Evolutionary conservation across 2,329 filamentous ascomycete genomes (phyloP).

Genomic region (Pseudonectria foliicola): DNA sequence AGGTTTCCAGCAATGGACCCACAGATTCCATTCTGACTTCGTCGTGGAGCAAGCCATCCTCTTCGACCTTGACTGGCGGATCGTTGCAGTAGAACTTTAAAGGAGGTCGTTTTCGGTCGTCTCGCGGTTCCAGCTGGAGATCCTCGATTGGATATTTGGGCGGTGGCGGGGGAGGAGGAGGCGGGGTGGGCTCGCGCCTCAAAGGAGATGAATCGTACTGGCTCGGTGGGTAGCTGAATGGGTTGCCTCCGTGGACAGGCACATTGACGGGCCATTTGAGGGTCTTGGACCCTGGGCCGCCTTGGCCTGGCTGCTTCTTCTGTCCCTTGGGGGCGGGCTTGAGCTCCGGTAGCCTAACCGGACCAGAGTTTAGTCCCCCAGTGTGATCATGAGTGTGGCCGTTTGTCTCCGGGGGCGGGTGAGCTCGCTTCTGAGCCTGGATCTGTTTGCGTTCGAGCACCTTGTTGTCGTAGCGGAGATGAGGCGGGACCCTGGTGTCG

Average conservation of each 20-base stretch:
- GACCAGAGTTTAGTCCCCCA: slow-evolving; percentile 32
- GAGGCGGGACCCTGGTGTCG: slow-evolving; percentile 74
- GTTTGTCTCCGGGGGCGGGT: slow-evolving; percentile 37
- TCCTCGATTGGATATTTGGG: slow-evolving; percentile 97
- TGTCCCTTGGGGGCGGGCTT: slow-evolving; percentile 66
- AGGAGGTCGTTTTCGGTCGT: slow-evolving; percentile 60
- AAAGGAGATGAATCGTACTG: slow-evolving; percentile 29
- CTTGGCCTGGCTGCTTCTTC: slow-evolving; percentile 47
- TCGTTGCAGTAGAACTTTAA: slow-evolving; percentile 72
- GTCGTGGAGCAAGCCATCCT: slow-evolving; percentile 18
- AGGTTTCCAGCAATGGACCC: slow-evolving; percentile 80
- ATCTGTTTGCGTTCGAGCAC: slow-evolving; percentile 68
- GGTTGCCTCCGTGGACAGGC: slow-evolving; percentile 33
- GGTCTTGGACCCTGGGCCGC: slow-evolving; percentile 34
- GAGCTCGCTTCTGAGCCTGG: slow-evolving; percentile 57
- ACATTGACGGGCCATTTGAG: slow-evolving; percentile 30
- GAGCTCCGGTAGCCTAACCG: slow-evolving; percentile 60
- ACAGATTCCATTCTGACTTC: slow-evolving; percentile 77
- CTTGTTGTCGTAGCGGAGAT: slow-evolving; percentile 75
- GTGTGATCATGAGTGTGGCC: slow-evolving; percentile 24
- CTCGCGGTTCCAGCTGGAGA: slow-evolving; percentile 67
- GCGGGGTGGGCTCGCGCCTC: slow-evolving; percentile 31
- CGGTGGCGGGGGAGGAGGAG: slow-evolving; percentile 52
- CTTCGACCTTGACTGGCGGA: slow-evolving; percentile 43
- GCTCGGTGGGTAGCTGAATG: slow-evolving; percentile 38